Conservation (phyloP, 192 early-diverging fungal genomes). For the Mortierella hygrophila region DNA sequence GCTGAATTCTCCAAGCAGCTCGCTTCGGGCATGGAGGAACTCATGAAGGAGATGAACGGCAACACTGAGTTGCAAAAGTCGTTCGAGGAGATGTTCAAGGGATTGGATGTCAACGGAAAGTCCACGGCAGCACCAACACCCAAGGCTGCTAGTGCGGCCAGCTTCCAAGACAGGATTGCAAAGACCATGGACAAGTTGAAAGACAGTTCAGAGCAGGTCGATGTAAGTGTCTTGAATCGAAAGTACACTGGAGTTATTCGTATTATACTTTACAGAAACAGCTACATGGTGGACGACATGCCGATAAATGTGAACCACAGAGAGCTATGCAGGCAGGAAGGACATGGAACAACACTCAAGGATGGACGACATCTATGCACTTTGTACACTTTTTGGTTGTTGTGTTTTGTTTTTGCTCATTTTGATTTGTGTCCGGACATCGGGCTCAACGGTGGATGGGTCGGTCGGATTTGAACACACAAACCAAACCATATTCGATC, state of each 20-base stretch:
- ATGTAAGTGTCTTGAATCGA: conserved; percentile 66
- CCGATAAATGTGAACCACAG: background rate
- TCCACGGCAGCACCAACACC: conserved; percentile 17
- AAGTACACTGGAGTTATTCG: background rate
- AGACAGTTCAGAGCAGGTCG: conserved; percentile 85
- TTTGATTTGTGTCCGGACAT: conserved; percentile 3
- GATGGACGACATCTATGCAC: conserved; percentile 13
- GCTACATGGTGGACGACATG: background rate
- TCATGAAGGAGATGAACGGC: conserved; percentile 73
- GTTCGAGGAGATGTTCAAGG: conserved; percentile 69
- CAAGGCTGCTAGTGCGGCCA: conserved; percentile 27
- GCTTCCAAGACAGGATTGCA: conserved; percentile 91
- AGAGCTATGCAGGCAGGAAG: background rate
- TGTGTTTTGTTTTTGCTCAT: background rate
- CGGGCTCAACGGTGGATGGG: conserved; percentile 12
- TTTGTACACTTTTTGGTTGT: background rate
- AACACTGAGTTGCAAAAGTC: conserved; percentile 65
- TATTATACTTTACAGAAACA: conserved; percentile 1
- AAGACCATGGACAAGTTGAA: conserved; percentile 93
- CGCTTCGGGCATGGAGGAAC: conserved; percentile 85
- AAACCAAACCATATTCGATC: conserved; percentile 7
- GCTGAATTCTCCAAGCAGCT: conserved; percentile 83
- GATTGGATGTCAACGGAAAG: conserved; percentile 49
- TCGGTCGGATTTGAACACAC: conserved; percentile 13
- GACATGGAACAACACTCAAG: background rate